Evolutionary conservation across 1,284 basidiomycete species (phyloP).

Genomic region (Takashimella koratensis): DNA sequence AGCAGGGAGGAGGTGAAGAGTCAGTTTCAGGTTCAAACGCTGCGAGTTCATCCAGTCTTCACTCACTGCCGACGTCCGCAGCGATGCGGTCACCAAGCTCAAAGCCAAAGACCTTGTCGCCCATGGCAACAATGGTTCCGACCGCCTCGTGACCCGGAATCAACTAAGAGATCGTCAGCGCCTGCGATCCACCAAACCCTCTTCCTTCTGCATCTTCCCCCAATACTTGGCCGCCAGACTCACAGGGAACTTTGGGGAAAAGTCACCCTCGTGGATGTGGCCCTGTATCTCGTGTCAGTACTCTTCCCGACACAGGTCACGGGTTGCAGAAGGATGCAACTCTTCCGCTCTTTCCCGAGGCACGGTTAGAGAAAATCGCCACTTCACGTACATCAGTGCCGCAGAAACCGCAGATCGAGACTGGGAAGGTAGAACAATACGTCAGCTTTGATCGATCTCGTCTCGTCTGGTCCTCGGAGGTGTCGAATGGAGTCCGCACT

Average conservation of each 20-base stretch:
- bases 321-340: no score
- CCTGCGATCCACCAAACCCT: slow-evolving; percentile 3
- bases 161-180: slow-evolving; percentile 51
- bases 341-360: no score
- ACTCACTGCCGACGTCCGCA: slow-evolving; percentile 59
- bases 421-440: slow-evolving; percentile 23
- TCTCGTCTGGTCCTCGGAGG: background rate
- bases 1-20: background rate
- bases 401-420: slow-evolving; percentile 59
- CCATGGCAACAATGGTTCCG: slow-evolving; percentile 63
- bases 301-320: background rate
- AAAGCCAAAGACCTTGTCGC: slow-evolving; percentile 65
- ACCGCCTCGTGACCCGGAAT: slow-evolving; percentile 80
- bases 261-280: slow-evolving; percentile 73
- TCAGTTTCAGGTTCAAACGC: background rate
- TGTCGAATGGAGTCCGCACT: no score
- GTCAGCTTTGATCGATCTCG: background rate
- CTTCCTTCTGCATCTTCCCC: no score
- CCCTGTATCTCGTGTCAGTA: slow-evolving; percentile 14
- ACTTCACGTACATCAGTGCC: slow-evolving; percentile 60
- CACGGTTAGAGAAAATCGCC: no score
- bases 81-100: slow-evolving; percentile 69
- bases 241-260: slow-evolving; percentile 67
- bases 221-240: slow-evolving; percentile 5
- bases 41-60: background rate